A percentile compares a stretch with the other conserved stretches of the same genome.
These are phyloP conservation scores for Xylaria multiplex DNA, from an alignment of 2,329 filamentous ascomycete genomes.

Conservation along the genomic window DNA sequence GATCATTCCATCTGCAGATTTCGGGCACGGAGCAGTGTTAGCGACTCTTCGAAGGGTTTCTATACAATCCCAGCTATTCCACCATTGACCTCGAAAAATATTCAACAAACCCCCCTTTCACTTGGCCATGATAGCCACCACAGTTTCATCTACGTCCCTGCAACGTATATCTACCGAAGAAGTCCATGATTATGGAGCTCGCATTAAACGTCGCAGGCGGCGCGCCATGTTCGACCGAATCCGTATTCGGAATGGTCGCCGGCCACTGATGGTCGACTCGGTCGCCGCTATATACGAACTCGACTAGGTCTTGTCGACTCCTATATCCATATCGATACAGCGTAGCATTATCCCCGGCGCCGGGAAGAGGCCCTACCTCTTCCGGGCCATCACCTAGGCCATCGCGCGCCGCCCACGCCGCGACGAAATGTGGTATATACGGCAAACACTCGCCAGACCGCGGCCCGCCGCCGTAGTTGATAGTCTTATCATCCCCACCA, in stretches of 20 bases:
- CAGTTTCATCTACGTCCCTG: not conserved
- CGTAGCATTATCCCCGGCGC: slow-evolving; percentile 31
- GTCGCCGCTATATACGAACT: slow-evolving; percentile 44
- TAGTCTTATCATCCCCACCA: slow-evolving; percentile 58
- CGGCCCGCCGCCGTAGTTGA: slow-evolving; percentile 56
- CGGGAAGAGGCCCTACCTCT: slow-evolving; percentile 1
- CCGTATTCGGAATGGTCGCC: slow-evolving; percentile 39
- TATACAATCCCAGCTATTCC: no score
- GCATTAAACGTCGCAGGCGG: slow-evolving; percentile 44
- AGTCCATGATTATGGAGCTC: slow-evolving; percentile 44
- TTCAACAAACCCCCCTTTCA: not conserved
- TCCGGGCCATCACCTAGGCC: slow-evolving; percentile 28
- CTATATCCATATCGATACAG: slow-evolving; percentile 36
- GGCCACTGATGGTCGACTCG: slow-evolving; percentile 46
- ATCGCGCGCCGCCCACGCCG: slow-evolving; percentile 52
- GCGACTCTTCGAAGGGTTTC: no score
- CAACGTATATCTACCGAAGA: slow-evolving; percentile 37
- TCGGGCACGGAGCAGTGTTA: no score
- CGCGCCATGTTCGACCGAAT: slow-evolving; percentile 36
- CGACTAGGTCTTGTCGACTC: slow-evolving; percentile 34
- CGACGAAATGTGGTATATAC: slow-evolving; percentile 54
- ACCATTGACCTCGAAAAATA: not conserved
- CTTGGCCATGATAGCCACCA: not conserved
- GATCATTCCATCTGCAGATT: no score
- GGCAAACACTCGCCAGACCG: slow-evolving; percentile 57